These are phyloP conservation scores for Ophiocordyceps camponoti-floridani DNA, from an alignment of 2,329 filamentous ascomycete genomes.

Conservation along the genomic window DNA sequence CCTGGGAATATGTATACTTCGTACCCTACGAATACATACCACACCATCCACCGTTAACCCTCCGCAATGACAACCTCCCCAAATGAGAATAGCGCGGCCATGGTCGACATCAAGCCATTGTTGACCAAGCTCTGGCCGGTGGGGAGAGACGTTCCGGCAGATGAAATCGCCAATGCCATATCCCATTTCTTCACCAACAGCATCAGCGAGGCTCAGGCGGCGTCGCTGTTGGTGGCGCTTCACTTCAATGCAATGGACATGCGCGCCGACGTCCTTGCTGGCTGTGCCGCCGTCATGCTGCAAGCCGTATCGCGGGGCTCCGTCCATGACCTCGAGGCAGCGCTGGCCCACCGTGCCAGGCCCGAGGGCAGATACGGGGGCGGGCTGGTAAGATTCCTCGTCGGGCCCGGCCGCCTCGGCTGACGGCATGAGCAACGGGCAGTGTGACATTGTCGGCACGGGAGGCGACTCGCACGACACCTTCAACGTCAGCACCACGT, in stretches of 20 bases:
- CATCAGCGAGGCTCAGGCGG: slow-evolving; percentile 74
- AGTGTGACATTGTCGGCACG: slow-evolving; percentile 90
- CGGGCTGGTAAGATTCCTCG: slow-evolving; percentile 50
- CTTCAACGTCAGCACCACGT: slow-evolving; percentile 93
- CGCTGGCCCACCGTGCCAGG: slow-evolving; percentile 41
- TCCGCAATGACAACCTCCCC: background rate
- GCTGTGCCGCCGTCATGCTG: slow-evolving; percentile 72
- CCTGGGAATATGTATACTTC: too few relatives aligned
- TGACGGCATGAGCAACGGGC: background rate
- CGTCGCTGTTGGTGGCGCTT: slow-evolving; percentile 72
- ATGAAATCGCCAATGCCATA: slow-evolving; percentile 79
- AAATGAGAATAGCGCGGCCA: slow-evolving; percentile 11
- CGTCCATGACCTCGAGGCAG: slow-evolving; percentile 35
- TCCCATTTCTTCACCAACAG: slow-evolving; percentile 82
- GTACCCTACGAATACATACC: background rate
- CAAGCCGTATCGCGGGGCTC: slow-evolving; percentile 60
- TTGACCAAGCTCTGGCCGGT: slow-evolving; percentile 55
- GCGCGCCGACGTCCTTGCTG: slow-evolving; percentile 68
- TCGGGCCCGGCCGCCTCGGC: too few relatives aligned
- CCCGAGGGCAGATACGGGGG: slow-evolving; percentile 62
- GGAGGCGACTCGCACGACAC: slow-evolving; percentile 94
- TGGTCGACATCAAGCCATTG: slow-evolving; percentile 49
- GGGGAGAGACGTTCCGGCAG: slow-evolving; percentile 40
- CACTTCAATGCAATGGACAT: slow-evolving; percentile 83
- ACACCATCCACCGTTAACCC: background rate